Evolutionary conservation across 2,329 filamentous ascomycete genomes (phyloP).

Genomic region (Dactylellina haptotyla): DNA sequence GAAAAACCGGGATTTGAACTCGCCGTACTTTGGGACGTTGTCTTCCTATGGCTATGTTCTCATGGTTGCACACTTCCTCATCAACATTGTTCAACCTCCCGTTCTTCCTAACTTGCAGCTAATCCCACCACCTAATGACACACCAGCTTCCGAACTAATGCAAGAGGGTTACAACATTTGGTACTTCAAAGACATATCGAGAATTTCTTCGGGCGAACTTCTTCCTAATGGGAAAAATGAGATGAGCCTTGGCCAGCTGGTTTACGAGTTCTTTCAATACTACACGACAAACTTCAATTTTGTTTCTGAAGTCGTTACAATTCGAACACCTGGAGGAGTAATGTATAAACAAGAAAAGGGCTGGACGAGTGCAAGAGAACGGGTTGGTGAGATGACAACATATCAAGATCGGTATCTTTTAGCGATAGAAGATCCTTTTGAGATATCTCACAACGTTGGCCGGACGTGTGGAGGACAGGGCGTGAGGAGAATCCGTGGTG

Average conservation of each 20-base stretch:
- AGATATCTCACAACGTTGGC: conserved; percentile 86
- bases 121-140: conserved; percentile 60
- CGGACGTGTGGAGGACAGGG: conserved; percentile 67
- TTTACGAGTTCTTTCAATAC: conserved; percentile 89
- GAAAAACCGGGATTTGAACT: conserved; percentile 84
- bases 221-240: conserved; percentile 66
- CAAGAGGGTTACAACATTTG: conserved; percentile 74
- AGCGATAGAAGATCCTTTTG: conserved; percentile 91
- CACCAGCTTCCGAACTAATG: conserved; percentile 58
- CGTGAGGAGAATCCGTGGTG: conserved; percentile 56
- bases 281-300: conserved; percentile 82
- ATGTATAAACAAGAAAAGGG: conserved; percentile 79
- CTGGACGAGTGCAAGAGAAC: conserved; percentile 83
- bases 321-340: conserved; percentile 76
- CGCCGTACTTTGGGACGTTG: conserved; percentile 83
- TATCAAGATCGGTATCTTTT: conserved; percentile 73
- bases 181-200: conserved; percentile 77
- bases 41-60: conserved; percentile 86
- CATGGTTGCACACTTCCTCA: conserved; percentile 90
- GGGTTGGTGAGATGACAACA: conserved; percentile 54
- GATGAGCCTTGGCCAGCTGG: conserved; percentile 75
- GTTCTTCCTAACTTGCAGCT: conserved; percentile 85
- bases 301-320: conserved; percentile 80
- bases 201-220: conserved; percentile 64
- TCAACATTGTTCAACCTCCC: conserved; percentile 81